A percentile compares a stretch with the other conserved stretches of the same genome.
Evolutionary conservation across 78 protist species (phyloP).

Genomic region (Tieghemostelium lacteum): DNA sequence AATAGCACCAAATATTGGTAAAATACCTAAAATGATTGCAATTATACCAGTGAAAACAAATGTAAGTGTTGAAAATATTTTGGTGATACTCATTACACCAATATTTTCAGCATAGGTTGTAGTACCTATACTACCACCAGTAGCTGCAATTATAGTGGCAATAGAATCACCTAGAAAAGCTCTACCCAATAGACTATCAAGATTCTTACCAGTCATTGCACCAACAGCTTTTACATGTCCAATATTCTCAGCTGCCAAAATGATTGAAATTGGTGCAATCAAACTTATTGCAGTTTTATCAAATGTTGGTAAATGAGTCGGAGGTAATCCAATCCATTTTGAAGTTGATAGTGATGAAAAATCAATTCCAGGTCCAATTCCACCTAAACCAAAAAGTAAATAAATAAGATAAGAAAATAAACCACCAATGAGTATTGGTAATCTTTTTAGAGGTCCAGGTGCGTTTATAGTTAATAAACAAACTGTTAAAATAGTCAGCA

Average conservation of each 20-base stretch:
- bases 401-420: constrained; percentile 10
- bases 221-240: constrained; percentile 44
- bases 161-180: constrained; percentile 42
- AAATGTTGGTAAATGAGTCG: constrained; percentile 3
- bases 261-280: constrained; percentile 31
- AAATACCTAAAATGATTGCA: constrained; percentile 25
- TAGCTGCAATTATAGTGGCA: constrained; percentile 21
- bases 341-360: background rate
- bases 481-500: background rate
- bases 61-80: constrained; percentile 5
- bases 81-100: constrained; percentile 63
- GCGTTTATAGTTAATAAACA: background rate
- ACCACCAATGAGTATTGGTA: constrained; percentile 41
- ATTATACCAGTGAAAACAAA: constrained; percentile 2
- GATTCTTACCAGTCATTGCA: constrained; percentile 11
- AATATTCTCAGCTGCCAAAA: constrained; percentile 37
- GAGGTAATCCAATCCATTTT: constrained; percentile 34
- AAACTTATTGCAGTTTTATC: background rate
- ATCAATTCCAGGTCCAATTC: constrained; percentile 47
- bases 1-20: constrained; percentile 26
- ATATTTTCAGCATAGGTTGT: constrained; percentile 47
- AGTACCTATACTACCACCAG: constrained; percentile 28
- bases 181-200: constrained; percentile 21
- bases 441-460: constrained; percentile 34
- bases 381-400: constrained; percentile 12